Evolutionary conservation across 1,139 yeast species (phyloP), one percentile per base, ranked within the genome.

Genomic region (Hyphopichia khmerensis): DNA sequence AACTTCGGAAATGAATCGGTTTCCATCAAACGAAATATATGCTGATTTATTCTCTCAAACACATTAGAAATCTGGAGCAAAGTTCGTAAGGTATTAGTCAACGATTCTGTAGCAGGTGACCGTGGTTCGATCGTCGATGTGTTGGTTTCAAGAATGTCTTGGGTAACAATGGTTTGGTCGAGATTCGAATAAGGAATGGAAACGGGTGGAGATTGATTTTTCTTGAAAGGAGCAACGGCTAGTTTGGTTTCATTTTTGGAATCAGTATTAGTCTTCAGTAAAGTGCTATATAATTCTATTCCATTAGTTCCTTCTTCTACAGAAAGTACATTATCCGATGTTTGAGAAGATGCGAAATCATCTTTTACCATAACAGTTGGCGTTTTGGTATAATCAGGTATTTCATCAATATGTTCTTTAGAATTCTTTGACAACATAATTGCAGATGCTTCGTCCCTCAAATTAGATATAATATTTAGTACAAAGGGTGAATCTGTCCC

Each of bases 1-100:
- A 87, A 87, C 59, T 86, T 86, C 2, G 87, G 87, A 39, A 84
- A 69, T 11, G 95, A 85, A 60, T 87, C 96, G 32, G 64, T 72
- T 51, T 83, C 86, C 87, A 88, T 82, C 60, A 87, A 64, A 35
- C 69, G 65, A 51, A 75, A 77, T 38, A 85, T 74, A 39, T 76
- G 75, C n/a, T 50, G 43, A 10, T 67, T 65, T 15, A 82, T 77
- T 18, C 62, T 62, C 14, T 67, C 70, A 44, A 75, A 72, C 6
- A 76, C 59, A 1, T 68, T 54, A 55, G 41, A 75, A 48, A 46
- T 64, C 56, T 43, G 65, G 14, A 43, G 62, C 38, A 80, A 50
- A 4, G 66, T 52, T 10, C 53, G 54, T 38, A 76, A 46, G 8
- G 72, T 62, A 17, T 48, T 53, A 1, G 48, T 35, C 15, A 67